Evolutionary conservation across 768 basidiomycete species (phyloP).

Genomic region (Saitozyma podzolica): DNA sequence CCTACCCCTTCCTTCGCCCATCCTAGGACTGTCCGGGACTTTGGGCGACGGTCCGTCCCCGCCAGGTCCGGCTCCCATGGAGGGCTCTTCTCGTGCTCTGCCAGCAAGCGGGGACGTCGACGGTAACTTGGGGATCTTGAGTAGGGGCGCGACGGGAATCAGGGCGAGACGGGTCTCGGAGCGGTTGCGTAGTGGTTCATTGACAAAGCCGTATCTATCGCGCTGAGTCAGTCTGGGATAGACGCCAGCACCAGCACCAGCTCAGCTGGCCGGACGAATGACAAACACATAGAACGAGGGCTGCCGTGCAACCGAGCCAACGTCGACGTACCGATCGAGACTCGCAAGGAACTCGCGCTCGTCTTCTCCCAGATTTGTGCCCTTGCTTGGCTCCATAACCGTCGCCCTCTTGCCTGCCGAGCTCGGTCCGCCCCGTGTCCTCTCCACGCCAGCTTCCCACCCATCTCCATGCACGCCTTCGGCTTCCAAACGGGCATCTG

Average conservation of each 20-base stretch:
- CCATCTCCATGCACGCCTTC: conserved; percentile 94
- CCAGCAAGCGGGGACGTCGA: conserved; percentile 30
- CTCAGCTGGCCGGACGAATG: no score
- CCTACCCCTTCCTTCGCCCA: conserved; percentile 32
- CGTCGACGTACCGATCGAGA: conserved; percentile 74
- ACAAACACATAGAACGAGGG: no score
- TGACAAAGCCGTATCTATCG: conserved; percentile 86
- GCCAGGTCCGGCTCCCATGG: conserved; percentile 18
- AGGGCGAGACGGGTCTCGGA: conserved; percentile 77
- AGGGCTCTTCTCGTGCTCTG: conserved; percentile 24
- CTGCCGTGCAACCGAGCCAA: not conserved
- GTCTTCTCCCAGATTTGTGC: conserved; percentile 66
- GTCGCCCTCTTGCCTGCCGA: conserved; percentile 50
- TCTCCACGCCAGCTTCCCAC: conserved; percentile 88
- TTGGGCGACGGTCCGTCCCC: conserved; percentile 3
- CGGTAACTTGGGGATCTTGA: conserved; percentile 59
- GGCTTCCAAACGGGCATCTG: conserved; percentile 77
- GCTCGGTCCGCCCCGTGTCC: conserved; percentile 66
- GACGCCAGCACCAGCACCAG: no score
- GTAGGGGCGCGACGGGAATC: conserved; percentile 63
- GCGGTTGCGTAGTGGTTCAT: conserved; percentile 60
- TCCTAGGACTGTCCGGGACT: conserved; percentile 18
- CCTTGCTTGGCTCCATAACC: conserved; percentile 50
- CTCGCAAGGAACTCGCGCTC: conserved; percentile 71
- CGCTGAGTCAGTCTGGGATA: not conserved